These are phyloP conservation scores for Staphylotrichum longicolle DNA, from an alignment of 495 filamentous ascomycete species.

Conservation along the genomic window DNA sequence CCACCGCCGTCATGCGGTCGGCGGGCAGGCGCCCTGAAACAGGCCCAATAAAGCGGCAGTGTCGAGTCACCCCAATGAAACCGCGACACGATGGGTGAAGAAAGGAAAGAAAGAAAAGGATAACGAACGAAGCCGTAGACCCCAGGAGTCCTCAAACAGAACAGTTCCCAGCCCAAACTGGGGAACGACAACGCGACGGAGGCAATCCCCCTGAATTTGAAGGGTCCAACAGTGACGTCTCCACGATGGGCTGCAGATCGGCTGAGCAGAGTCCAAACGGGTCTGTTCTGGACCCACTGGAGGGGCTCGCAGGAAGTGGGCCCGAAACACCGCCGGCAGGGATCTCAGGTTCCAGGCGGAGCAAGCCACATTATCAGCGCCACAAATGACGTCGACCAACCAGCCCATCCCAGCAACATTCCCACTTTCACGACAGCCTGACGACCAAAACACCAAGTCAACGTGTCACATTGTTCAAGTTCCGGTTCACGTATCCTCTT, in stretches of 20 bases:
- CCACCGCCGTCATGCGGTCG: conserved; percentile 29
- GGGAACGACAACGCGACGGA: too few relatives aligned
- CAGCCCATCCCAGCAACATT: background rate
- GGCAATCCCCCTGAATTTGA: too few relatives aligned
- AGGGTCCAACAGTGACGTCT: background rate
- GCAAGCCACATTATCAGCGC: conserved; percentile 38
- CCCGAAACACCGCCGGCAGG: conserved; percentile 2
- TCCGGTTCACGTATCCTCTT: background rate
- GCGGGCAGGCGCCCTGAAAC: conserved; percentile 35
- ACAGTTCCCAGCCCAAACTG: too few relatives aligned
- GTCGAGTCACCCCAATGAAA: conserved; percentile 31
- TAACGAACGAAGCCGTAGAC: too few relatives aligned
- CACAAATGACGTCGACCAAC: conserved; percentile 41
- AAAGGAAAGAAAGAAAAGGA: background rate
- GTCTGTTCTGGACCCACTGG: too few relatives aligned
- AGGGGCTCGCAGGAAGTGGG: conserved; percentile 17
- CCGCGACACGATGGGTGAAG: conserved; percentile 24
- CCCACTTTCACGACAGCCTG: background rate
- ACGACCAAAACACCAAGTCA: background rate
- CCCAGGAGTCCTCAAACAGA: too few relatives aligned
- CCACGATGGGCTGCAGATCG: conserved; percentile 1
- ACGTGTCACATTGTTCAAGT: background rate
- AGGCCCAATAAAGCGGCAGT: conserved; percentile 25
- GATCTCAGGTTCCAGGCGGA: background rate
- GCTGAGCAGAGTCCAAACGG: background rate